Evolutionary conservation across 768 basidiomycete genomes (phyloP), one percentile per base, ranked within the genome.

Genomic region (Krasilnikovozyma curviuscula): DNA sequence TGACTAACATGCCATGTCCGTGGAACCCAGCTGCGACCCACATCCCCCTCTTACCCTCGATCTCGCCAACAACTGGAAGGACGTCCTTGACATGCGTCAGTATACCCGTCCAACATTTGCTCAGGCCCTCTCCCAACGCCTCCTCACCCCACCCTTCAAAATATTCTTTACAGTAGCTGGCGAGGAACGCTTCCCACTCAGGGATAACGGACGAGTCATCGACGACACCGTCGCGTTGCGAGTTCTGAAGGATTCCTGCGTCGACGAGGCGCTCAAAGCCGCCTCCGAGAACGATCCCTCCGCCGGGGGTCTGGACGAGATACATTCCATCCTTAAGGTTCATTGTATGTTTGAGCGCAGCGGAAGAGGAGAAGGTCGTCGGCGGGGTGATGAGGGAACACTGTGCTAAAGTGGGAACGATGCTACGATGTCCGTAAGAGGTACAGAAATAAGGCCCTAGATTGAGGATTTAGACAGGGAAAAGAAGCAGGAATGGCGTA

Each of bases 21-120:
- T 49, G 40, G 31, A 49, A 49, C 13, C 33, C 44, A n/a, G 38
- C 44, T 3, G 44, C 44, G 7, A 35, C 31, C 44, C 44, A 46
- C 9, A 46, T 32, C 1, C 44, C 44, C 25, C 29, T 34, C 32
- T 51, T 46, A 32, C 21, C 35, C n/a, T n/a, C n/a, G n/a, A 62
- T 43, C 13, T 43, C 33, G 2, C 61, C 61, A 13, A 62, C 52
- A 32, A 60, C 49, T 5, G 61, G 61, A 8, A 60, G 40, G 18
- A 44, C 49, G 33, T 62, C 57, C 44, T 53, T 53, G 13, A 57
- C 50, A 13, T 37, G 44, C 18, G 55, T 52, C 13, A 55, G 42
- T 28, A 62, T 57, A 13, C 61, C 61, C 0, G 52, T 46, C 59
- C 61, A 62, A 1, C 56, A 34, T 31, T 57, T 42, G 10, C 39